Base-by-base conservation (phyloP, 352 stramenopile genomes). In the Blastocystis sp. region DNA sequence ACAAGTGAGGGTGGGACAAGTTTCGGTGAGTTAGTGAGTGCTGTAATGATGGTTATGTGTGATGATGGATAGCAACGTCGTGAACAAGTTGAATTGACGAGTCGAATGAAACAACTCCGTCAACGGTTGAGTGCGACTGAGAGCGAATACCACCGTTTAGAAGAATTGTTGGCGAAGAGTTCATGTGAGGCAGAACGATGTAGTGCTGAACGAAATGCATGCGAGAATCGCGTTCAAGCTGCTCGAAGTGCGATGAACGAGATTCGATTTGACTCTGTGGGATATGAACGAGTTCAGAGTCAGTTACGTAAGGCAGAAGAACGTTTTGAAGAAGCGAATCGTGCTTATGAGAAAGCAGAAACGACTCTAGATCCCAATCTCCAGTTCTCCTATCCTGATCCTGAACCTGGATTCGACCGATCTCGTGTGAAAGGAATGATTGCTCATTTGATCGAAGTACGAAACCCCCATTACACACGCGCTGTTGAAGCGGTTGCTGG, bases 401-500 rank as follows among this genome's bases (percentile, higher is more conserved):
- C 96, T 13, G 93, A 97, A 84, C 92, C 92, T 60, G 94, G 96
- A 75, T 99, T 99, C 90, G 92, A 98, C 78, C 94, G 95, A 30
- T 92, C 94, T 22, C 97, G 95, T 89, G 96, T 99, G 13, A 98
- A 98, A 91, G 97, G 97, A 51, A 92, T 98, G 22, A 93, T 99
- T n/a, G 96, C 96, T 17, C 95, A 96, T 54, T 92, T 99, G 9
- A 91, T 99, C 7, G 92, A 96, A 76, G 96, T 98, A 0, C 97
- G 97, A 79, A 91, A 99, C 69, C 92, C 95, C 51, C 94, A 93
- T 91, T 94, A 96, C 82, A 94, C 96, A 17, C 97, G 97, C 17
- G 97, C 97, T 19, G 92, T 99, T 0, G 97, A 99, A 92, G 97
- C 99, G 68, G 95, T 95, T 35, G 97, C 97, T 4, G 97, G 97